Percentiles rank a stretch among this genome's conserved stretches.
These are phyloP conservation scores for Thelonectria olida DNA, from an alignment of 2,329 filamentous ascomycete genomes.

Conservation along the genomic window DNA sequence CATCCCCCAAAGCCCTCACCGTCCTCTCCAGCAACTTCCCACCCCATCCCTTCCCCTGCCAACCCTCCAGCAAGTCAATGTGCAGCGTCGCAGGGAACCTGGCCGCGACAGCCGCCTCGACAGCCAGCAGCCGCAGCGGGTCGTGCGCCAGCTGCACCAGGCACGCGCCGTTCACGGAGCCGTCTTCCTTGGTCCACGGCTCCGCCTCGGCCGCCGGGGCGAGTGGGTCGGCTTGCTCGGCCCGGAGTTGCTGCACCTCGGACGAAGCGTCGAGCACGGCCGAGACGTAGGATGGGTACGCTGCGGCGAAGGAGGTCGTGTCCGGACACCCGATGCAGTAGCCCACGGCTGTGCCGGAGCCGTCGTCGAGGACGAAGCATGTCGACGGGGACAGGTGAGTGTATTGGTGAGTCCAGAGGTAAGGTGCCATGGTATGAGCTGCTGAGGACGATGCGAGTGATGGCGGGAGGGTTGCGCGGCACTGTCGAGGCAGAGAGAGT, in stretches of 20 bases:
- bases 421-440: constrained; percentile 52
- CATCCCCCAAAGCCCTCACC: constrained; percentile 48
- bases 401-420: constrained; percentile 62
- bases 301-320: constrained; percentile 49
- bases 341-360: constrained; percentile 54
- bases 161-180: constrained; percentile 38
- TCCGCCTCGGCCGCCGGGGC: constrained; percentile 43
- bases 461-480: constrained; percentile 57
- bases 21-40: constrained; percentile 52
- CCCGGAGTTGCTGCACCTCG: constrained; percentile 31
- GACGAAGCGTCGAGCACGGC: constrained; percentile 45
- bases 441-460: constrained; percentile 48
- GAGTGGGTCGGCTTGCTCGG: constrained; percentile 31
- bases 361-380: constrained; percentile 61
- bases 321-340: constrained; percentile 60
- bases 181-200: constrained; percentile 42
- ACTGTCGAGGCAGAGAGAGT: constrained; percentile 44
- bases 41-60: constrained; percentile 57
- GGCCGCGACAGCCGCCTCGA: constrained; percentile 44
- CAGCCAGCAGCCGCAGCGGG: constrained; percentile 51
- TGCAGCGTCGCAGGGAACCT: constrained; percentile 57
- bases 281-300: constrained; percentile 50
- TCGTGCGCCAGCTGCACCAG: constrained; percentile 55
- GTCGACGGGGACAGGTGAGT: constrained; percentile 55
- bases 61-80: constrained; percentile 56